Base-by-base conservation (phyloP, 768 basidiomycete species). In the Lentinus brumalis region DNA sequence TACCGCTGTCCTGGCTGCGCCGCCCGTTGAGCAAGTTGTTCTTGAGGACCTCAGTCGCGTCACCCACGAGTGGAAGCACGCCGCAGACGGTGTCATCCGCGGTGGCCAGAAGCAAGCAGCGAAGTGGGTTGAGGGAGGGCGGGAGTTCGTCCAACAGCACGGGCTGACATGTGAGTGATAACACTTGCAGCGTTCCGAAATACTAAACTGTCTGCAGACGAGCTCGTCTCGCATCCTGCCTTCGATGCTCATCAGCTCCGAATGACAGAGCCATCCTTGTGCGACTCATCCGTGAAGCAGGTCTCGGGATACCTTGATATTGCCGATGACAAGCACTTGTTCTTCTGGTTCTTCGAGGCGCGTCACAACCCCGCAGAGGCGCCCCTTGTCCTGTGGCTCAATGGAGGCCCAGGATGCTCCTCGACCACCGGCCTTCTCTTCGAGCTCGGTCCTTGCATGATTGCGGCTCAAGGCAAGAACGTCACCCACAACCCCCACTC, bases 311-410 rank as follows among this genome's bases (percentile, higher is more conserved):
- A 86, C 70, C 75, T 87, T 31, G 84, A 86, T 63, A 80, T 86
- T 46, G 75, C 76, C 2, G 78, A 82, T 39, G 80, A 78, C 50
- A 80, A 80, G 63, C 83, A 86, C 62, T 70, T 85, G 53, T 86
- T 86, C 78, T 85, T 83, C 76, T 86, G 84, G 91, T 94, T 93
- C 82, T 94, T 98, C 66, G 96, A 97, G 75, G 85, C 90, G 1
- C 82, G 95, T 39, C 78, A 76, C 56, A 80, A 84, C 16, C 95
- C 96, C 0, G 75, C 82, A 53, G 79, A 85, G 55, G 94, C 91
- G 5, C 96, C 95, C 4, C 81, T 98, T 2, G 81, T 96, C 9
- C 79, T 97, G 50, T 97, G 96, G 96, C 78, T 93, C n/a, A 93
- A 92, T 64, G 92, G 92, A 38, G 88, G 89, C 18, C 77, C 77